phyloP scores from a whole-genome alignment of 768 basidiomycete species.

The Russula dissimulans region DNA sequence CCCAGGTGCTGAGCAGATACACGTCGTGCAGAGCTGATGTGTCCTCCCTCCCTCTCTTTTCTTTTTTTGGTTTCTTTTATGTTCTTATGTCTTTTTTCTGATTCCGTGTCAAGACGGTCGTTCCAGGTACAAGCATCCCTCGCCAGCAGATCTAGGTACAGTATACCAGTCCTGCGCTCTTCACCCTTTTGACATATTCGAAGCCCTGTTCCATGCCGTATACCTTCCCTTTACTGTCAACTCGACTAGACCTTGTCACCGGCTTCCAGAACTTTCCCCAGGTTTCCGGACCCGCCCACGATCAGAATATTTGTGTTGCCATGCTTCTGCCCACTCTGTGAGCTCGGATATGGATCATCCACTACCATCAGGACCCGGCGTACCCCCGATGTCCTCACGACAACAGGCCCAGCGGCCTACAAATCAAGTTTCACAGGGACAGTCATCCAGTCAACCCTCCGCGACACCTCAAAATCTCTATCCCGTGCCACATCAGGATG shows the following conservation, averaged over 20 bases:
- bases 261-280: conserved; percentile 15
- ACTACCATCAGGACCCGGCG: neutral
- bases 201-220: neutral
- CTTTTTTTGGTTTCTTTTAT: neutral
- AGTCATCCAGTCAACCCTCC: neutral
- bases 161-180: neutral
- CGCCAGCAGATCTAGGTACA: conserved; percentile 7
- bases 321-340: neutral
- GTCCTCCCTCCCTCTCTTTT: neutral
- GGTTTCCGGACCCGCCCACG: neutral
- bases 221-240: neutral
- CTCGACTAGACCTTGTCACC: neutral
- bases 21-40: neutral
- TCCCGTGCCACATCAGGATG: neutral
- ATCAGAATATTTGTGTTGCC: conserved; percentile 1
- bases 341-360: neutral
- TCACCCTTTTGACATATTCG: neutral
- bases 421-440: neutral
- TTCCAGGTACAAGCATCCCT: neutral
- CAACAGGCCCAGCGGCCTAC: neutral
- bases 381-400: neutral
- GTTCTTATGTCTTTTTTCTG: neutral
- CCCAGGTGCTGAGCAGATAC: conserved; percentile 2
- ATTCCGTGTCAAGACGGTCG: conserved; percentile 3
- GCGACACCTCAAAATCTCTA: conserved; percentile 9